These are phyloP conservation scores for Lodderomyces margitis DNA, from an alignment of 1,139 yeast genomes.

Conservation along the genomic window DNA sequence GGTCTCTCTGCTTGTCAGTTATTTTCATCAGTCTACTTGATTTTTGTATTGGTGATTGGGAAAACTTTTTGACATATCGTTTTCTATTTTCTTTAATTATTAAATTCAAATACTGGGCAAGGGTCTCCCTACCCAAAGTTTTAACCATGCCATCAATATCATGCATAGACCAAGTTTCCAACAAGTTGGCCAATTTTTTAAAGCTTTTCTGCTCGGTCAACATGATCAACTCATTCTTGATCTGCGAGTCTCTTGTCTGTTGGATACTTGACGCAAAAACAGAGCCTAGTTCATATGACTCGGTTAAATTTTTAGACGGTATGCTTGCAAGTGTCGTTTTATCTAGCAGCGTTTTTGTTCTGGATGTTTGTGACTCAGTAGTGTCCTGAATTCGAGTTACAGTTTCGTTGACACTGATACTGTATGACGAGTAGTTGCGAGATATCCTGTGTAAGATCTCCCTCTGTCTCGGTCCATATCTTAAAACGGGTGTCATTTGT, in stretches of 20 bases:
- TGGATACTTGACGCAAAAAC: background rate
- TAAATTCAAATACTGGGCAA: conserved; percentile 14
- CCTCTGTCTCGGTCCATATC: conserved; percentile 1
- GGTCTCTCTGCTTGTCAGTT: background rate
- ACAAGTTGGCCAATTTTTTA: conserved; percentile 9
- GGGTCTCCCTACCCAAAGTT: conserved; percentile 24
- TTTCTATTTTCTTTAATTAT: conserved; percentile 6
- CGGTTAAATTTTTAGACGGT: conserved; percentile 12
- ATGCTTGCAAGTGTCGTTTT: conserved; percentile 4
- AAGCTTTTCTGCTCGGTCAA: conserved; percentile 10
- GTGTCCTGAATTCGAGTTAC: background rate
- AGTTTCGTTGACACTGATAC: background rate
- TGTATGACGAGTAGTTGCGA: background rate
- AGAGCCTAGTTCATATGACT: conserved; percentile 10
- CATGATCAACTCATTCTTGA: conserved; percentile 10
- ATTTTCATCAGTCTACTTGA: conserved; percentile 6
- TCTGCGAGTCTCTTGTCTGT: conserved; percentile 7
- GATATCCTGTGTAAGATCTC: background rate
- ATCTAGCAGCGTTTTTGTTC: background rate
- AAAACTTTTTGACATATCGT: background rate
- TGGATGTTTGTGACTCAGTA: background rate
- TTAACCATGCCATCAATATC: conserved; percentile 28
- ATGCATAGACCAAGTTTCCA: conserved; percentile 17
- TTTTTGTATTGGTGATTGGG: conserved; percentile 9
- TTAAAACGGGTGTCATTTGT: background rate